Base-by-base conservation (phyloP, 2,329 filamentous ascomycete species). In the Diaporthe sp. region DNA sequence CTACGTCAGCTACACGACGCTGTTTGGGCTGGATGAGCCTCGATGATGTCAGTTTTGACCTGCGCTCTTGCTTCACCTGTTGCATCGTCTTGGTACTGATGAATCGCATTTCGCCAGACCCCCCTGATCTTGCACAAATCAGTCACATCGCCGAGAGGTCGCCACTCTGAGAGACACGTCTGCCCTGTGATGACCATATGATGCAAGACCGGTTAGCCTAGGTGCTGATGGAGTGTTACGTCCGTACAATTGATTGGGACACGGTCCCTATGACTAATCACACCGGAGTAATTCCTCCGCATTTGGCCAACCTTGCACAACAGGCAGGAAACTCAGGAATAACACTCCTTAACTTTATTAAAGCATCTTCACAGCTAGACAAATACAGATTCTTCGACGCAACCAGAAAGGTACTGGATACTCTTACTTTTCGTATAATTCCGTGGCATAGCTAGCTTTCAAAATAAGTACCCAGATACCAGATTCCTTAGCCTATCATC, bases 1-100 rank as follows among this genome's bases (percentile, higher is more conserved):
- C 62, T 68, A 68, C 62, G 62, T 68, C 62, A 68, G 46, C 31
- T 39, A 46, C 44, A 53, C 44, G 31, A 68, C 44, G 44, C 44
- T 68, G 62, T 68, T 62, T 68, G 62, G 44, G 17, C 22, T 46
- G 28, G 28, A 37, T 51, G 62, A 67, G 44, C 44, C 31, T 37
- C 3, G 3, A 39, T 68, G 62, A 68, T 68, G 62, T 68, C 62
- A 68, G 22, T n/a, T 34, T 68, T 25, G 62, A 68, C 62, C 62
- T 51, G 25, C 15, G 46, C 31, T 37, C 31, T 28, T 25, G 19
- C 62, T 15, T 37, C 37, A 19, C 10, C 17, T 44, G 59, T 25
- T 65, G 39, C 42, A 46, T 31, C n/a, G 31, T 31, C 17, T 22
- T 31, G 15, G n/a, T 9, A 37, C 17, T 49, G 31, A 51, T 68